Evolutionary conservation across 306 rosid species (phyloP), one percentile per base, ranked within the genome.

Genomic region (Cicer bijugum): DNA sequence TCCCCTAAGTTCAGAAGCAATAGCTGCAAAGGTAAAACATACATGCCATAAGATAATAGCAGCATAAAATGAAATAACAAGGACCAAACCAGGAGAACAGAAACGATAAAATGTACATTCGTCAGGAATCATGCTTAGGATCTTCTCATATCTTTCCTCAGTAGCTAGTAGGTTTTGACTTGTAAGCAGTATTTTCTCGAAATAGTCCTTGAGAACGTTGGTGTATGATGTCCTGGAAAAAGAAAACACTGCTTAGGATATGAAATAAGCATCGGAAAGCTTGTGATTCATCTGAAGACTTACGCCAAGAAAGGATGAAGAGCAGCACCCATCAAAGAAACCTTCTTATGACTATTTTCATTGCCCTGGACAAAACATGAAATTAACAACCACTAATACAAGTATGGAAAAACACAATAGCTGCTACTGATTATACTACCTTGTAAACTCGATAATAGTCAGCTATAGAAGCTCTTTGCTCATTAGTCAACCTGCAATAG

Each of bases 301-400:
- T 85, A 91, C 97, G 68, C 86, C 64, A 91, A 88, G 83, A 89
- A 93, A 7, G 94, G 97, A 83, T 89, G 98, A 55, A 91, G 91
- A 70, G 76, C 84, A 2, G 16, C 80, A 66, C 94, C 89, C 20
- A 19, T 65, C 64, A 91, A 78, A 69, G 98, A 88, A 78, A 93
- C 90, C 86, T 93, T 93, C 77, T 81, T 93, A 15, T 86, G 86
- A 83, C 89, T 86, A 73, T 89, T 93, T 85, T 91, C 96, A 74
- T 89, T 93, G 76, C 98, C 96, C 98, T 89, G 88, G 69, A 88
- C 56, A 74, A 72, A 68, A 20, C 66, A 73, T 52, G 72, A 46
- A 59, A 72, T 48, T 28, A 82, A 39, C 20, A 56, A 73, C 62
- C 23, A 14, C 39, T n/a, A 12, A 59, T 12, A 55, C 57, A 78